Evolutionary conservation across 179 eudicot genomes (phyloP).

Genomic region (Heliamphora pulchella): DNA sequence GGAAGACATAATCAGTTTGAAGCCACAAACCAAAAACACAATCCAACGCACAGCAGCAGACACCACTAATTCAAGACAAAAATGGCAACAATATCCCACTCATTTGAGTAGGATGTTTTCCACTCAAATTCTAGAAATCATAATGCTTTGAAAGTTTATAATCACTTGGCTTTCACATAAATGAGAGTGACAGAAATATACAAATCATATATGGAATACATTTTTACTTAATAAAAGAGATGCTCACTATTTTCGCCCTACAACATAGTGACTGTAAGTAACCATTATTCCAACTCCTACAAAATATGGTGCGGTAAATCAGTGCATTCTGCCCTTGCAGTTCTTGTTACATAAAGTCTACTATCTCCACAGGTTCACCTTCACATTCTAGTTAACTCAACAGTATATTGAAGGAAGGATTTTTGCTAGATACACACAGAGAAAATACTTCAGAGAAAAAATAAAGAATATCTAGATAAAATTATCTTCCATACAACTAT

Average conservation of each 20-base stretch:
- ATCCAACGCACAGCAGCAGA: conserved; percentile 3
- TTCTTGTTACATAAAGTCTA: not conserved
- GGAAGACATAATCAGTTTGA: conserved; percentile 8
- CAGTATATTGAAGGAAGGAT: not conserved
- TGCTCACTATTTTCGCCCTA: not conserved
- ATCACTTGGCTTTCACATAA: not conserved
- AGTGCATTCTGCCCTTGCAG: not conserved
- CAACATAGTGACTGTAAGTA: not conserved
- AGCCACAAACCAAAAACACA: conserved; percentile 7
- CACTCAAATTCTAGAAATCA: not conserved
- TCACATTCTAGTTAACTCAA: not conserved
- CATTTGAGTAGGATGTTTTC: not conserved
- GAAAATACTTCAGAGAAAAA: not conserved
- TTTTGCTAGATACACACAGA: not conserved
- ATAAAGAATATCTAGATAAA: not conserved
- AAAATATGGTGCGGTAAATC: not conserved
- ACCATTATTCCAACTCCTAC: not conserved
- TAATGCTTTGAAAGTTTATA: not conserved
- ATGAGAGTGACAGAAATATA: not conserved
- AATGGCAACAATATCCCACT: not conserved
- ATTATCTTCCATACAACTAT: not conserved
- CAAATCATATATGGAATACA: not conserved
- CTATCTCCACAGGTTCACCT: not conserved
- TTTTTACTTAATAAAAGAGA: not conserved
- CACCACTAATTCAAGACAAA: not conserved